A percentile compares a stretch with the other conserved stretches of the same genome.
These are phyloP conservation scores for Nannochloris sp. DNA, from an alignment of 139 green algal genomes.

Conservation along the genomic window DNA sequence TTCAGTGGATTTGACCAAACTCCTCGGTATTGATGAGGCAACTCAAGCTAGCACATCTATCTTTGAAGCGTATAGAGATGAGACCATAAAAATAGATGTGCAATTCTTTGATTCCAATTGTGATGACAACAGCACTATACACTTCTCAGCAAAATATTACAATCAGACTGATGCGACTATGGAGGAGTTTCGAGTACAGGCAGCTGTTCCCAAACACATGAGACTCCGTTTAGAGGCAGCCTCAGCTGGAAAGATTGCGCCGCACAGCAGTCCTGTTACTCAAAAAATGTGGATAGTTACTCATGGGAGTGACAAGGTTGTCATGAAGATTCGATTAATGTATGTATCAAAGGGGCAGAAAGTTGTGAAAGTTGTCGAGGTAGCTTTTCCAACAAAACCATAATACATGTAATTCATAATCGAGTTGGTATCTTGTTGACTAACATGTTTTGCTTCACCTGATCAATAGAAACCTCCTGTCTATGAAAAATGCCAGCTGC, in stretches of 20 bases:
- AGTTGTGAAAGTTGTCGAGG: constrained; percentile 49
- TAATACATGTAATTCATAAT: neutral
- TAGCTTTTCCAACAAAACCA: constrained; percentile 41
- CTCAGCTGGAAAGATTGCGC: neutral
- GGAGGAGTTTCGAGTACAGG: constrained; percentile 80
- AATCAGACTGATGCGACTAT: constrained; percentile 50
- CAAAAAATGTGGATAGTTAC: no score
- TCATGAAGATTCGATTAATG: constrained; percentile 67
- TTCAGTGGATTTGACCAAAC: constrained; percentile 18
- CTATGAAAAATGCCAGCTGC: constrained; percentile 98
- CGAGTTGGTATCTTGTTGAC: constrained; percentile 63
- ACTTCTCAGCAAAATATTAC: constrained; percentile 57
- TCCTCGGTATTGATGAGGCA: constrained; percentile 45
- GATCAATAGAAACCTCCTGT: constrained; percentile 77
- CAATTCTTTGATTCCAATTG: neutral
- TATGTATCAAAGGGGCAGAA: constrained; percentile 32
- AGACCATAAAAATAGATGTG: neutral
- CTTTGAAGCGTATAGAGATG: neutral
- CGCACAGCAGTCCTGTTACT: no score
- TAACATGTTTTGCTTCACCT: constrained; percentile 88
- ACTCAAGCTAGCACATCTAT: neutral
- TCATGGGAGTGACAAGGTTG: constrained; percentile 25
- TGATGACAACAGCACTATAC: constrained; percentile 5
- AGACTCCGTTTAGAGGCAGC: constrained; percentile 72
- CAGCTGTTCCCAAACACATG: constrained; percentile 88